Conservation (phyloP, 371 early-diverging fungal genomes). For the Blastocladiella emersonii region DNA sequence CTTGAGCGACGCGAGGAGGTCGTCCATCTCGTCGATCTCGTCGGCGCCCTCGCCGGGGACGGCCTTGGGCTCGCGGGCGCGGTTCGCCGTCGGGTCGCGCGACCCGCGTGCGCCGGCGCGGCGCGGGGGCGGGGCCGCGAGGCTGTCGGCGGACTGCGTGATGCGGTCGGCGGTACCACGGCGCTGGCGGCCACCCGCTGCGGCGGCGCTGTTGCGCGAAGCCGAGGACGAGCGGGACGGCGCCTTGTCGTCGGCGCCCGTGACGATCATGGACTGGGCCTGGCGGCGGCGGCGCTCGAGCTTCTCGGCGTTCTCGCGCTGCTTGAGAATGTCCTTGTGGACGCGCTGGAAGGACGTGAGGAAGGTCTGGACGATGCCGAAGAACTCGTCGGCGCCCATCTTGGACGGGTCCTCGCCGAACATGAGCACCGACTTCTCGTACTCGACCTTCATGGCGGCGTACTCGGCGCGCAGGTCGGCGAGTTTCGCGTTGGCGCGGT, state of each 20-base stretch:
- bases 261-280: too few relatives aligned
- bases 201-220: too few relatives aligned
- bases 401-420: constrained; percentile 2
- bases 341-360: not conserved
- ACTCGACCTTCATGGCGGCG: not conserved
- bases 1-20: constrained; percentile 1
- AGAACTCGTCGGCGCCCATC: constrained; percentile 3
- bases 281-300: not conserved
- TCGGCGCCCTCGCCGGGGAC: not conserved
- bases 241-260: too few relatives aligned
- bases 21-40: constrained; percentile 3
- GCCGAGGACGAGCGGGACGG: too few relatives aligned
- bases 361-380: constrained; percentile 1
- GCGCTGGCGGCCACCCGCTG: too few relatives aligned
- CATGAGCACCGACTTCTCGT: not conserved
- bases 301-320: not conserved
- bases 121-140: not conserved
- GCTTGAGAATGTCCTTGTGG: not conserved
- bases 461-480: not conserved
- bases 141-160: too few relatives aligned
- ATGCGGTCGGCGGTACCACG: too few relatives aligned
- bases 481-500: not conserved
- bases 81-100: too few relatives aligned
- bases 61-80: not conserved
- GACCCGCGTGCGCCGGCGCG: too few relatives aligned